Evolutionary conservation across 2,329 filamentous ascomycete species (phyloP), one percentile per base, ranked within the genome.

Genomic region (Fusarium algeriense): DNA sequence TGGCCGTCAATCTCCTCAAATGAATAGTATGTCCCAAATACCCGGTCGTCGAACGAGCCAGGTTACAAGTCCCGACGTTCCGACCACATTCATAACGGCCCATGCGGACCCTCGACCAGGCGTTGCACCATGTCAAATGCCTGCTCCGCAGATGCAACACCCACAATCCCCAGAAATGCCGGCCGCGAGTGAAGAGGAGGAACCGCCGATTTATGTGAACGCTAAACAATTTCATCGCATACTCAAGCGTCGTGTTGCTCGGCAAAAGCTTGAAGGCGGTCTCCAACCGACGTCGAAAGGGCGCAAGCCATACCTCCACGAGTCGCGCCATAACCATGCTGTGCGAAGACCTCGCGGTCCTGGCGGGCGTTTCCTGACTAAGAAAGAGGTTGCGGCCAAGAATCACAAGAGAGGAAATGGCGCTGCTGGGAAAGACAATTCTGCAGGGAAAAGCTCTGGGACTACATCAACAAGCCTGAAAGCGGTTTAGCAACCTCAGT

Each of bases 171-270:
- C 94, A 11, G 95, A 98, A 79, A 89, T 96, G 76, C 88, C 92
- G 2, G 85, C 91, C 6, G 86, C 87, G 17, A 88, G 88, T 19
- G 88, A 88, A 17, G 90, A 91, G 7, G 96, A 98, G 80, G 96
- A 99, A 79, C 95, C 95, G 1, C 96, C 96, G 0, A 85, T 99
- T 2, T 99, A 99, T 76, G 96, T 99, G 77, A 99, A 99, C 77
- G 96, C 96, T 8, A 99, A 99, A 81, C 96, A 99, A 78, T 99
- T 99, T 75, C 96, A 99, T 80, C 92, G 96, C 30, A 99, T 99
- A 52, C 83, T 99, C 59, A 98, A 99, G 85, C 89, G 96, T 63
- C 90, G 96, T 64, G 94, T 98, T 70, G 96, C 96, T 10, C 89
- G 96, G 37, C 96, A 98, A 81, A 94, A 93, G 80, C 86, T 99